These are phyloP conservation scores for Trichoderma parareesei DNA, from an alignment of 495 filamentous ascomycete species.

Conservation along the genomic window DNA sequence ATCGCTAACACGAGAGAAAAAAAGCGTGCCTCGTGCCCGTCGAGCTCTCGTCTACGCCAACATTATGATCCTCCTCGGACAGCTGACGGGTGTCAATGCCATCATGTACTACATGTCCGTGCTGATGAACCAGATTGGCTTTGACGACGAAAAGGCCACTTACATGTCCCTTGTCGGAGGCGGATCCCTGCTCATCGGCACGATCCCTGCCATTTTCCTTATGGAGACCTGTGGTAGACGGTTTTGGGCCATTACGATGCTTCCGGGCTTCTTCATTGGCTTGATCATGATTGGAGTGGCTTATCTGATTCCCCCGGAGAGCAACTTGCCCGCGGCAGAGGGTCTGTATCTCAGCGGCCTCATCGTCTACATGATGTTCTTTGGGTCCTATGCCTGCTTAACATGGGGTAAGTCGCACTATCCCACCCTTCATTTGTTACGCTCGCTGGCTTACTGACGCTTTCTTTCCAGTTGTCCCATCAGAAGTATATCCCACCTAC, in stretches of 20 bases:
- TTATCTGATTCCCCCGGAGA: conserved; percentile 54
- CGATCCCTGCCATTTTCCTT: conserved; percentile 64
- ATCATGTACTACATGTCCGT: conserved; percentile 58
- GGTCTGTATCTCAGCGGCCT: conserved; percentile 52
- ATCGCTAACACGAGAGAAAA: neutral
- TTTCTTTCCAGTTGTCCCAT: conserved; percentile 50
- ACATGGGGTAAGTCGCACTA: conserved; percentile 37
- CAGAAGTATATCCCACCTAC: conserved; percentile 66
- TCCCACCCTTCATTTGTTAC: neutral
- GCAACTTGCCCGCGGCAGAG: conserved; percentile 33
- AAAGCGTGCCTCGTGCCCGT: conserved; percentile 41
- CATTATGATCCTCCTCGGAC: conserved; percentile 54
- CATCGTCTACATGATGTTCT: conserved; percentile 61
- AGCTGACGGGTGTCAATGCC: conserved; percentile 54
- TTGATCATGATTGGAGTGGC: conserved; percentile 71
- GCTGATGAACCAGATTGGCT: conserved; percentile 50
- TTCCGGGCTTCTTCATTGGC: conserved; percentile 57
- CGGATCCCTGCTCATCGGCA: conserved; percentile 54
- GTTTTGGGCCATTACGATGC: conserved; percentile 54
- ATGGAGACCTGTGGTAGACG: conserved; percentile 72
- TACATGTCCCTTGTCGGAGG: conserved; percentile 59
- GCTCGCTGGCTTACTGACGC: neutral
- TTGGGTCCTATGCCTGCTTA: conserved; percentile 53
- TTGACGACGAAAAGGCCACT: conserved; percentile 40
- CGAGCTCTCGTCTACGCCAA: conserved; percentile 54